These are phyloP conservation scores for Plasmodium adleri DNA, from an alignment of 169 alveolate species.

Conservation along the genomic window DNA sequence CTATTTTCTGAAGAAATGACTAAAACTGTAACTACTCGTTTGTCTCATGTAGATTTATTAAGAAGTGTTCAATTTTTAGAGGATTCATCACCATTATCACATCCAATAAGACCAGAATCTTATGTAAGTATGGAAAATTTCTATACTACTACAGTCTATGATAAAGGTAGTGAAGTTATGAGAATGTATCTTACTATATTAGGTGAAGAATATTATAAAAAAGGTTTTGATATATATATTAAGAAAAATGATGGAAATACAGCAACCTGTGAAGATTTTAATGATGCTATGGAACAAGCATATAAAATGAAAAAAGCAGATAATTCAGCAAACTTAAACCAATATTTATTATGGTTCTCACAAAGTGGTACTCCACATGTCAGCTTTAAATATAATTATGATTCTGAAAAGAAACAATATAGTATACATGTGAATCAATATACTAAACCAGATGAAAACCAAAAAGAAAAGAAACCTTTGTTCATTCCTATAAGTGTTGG, in stretches of 20 bases:
- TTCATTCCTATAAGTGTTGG: slow-evolving; percentile 93
- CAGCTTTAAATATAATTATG: slow-evolving; percentile 45
- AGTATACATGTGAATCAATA: slow-evolving; percentile 87
- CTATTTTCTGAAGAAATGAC: slow-evolving; percentile 87
- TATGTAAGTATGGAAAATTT: slow-evolving; percentile 93
- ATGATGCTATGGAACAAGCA: slow-evolving; percentile 93
- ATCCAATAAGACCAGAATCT: slow-evolving; percentile 94
- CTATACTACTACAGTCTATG: slow-evolving; percentile 94
- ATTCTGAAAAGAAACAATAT: slow-evolving; percentile 73
- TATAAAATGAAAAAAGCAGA: slow-evolving; percentile 83
- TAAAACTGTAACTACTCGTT: slow-evolving; percentile 88
- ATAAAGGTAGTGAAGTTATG: slow-evolving; percentile 96
- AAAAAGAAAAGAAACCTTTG: slow-evolving; percentile 89
- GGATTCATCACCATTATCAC: slow-evolving; percentile 95
- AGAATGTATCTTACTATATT: slow-evolving; percentile 94
- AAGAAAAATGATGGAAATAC: slow-evolving; percentile 93
- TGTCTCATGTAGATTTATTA: slow-evolving; percentile 88
- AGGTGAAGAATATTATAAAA: slow-evolving; percentile 93
- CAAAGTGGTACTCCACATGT: slow-evolving; percentile 88
- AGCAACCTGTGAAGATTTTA: slow-evolving; percentile 95
- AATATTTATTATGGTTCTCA: slow-evolving; percentile 92
- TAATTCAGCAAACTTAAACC: slow-evolving; percentile 87
- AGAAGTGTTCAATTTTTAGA: slow-evolving; percentile 90
- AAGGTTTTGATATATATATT: slow-evolving; percentile 93
- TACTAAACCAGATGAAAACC: slow-evolving; percentile 91